phyloP scores from a whole-genome alignment of 768 basidiomycete species.

The Calvatia gigantea region DNA sequence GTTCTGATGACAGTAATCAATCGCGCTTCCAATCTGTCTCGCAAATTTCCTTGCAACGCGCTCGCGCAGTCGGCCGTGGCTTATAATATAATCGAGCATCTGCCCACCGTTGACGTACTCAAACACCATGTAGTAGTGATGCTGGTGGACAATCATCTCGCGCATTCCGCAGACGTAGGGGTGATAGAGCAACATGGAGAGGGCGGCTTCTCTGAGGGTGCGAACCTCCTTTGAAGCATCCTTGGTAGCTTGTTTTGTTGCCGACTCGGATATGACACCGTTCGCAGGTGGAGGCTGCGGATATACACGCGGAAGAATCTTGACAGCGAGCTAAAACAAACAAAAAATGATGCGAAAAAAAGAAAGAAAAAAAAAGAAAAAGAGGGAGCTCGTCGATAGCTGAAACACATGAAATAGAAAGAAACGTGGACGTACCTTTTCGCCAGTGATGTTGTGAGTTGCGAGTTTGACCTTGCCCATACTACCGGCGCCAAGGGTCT shows the following conservation, averaged over 20 bases:
- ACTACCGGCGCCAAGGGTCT: conserved; percentile 95
- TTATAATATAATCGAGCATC: conserved; percentile 99
- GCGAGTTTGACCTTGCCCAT: conserved; percentile 99
- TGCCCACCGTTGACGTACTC: conserved; percentile 99
- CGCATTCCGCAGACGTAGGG: conserved; percentile 99
- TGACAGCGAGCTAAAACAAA: conserved; percentile 82
- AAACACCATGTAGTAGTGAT: conserved; percentile 99
- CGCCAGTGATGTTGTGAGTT: conserved; percentile 81
- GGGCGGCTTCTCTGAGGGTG: conserved; percentile 91
- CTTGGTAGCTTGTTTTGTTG: conserved; percentile 76
- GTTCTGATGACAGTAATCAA: conserved; percentile 97
- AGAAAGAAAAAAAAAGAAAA: too few species aligned
- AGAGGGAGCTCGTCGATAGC: too few species aligned
- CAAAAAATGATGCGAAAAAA: conserved; percentile 11
- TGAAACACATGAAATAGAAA: too few species aligned
- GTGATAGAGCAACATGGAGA: conserved; percentile 94
- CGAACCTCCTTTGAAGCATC: conserved; percentile 97
- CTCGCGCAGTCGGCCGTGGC: conserved; percentile 92
- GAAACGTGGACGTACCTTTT: conserved; percentile 70
- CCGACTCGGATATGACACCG: conserved; percentile 39
- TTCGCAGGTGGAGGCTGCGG: conserved; percentile 52
- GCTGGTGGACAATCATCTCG: conserved; percentile 95
- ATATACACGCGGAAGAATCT: conserved; percentile 89
- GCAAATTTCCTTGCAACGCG: conserved; percentile 97
- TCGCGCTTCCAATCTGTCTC: conserved; percentile 91